Evolutionary conservation across 768 basidiomycete species (phyloP), one percentile per base, ranked within the genome.

Genomic region (Agrocybe chaxingu): DNA sequence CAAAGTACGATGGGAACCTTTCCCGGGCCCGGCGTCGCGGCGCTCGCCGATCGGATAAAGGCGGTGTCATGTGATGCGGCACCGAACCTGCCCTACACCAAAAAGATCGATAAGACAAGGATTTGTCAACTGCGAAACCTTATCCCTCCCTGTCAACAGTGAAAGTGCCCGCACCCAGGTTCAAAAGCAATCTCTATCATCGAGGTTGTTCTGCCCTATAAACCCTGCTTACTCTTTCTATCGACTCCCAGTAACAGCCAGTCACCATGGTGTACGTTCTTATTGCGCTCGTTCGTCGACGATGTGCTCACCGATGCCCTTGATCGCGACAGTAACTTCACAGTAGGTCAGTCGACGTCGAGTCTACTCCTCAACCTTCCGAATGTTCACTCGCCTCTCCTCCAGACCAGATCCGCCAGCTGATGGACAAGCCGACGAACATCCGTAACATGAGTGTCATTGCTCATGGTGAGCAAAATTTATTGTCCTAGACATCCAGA

Each of bases 401-500:
- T 51, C 29, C 35, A 92, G 90, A 91, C 69, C 89, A 94, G 77
- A 84, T 94, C 64, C 87, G 92, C 67, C 74, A 51, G 58, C 86
- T 94, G 57, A 94, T 94, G 92, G 88, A 93, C 81, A 73, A 70
- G 68, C 83, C 91, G 61, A 92, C 90, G 49, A 94, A 93, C 72
- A 93, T 94, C 67, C 88, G 91, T 75, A 92, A 92, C 78, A 92
- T 92, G 90, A 88, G 85, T 82, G 89, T 91, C 64, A 91, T 91
- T 66, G 91, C 91, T 62, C 89, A 92, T 73, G 90, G 91, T 89
- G 49, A 63, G 84, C 72, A 34, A 45, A n/a, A 33, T 48, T 48
- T 43, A 43, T 36, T 45, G 53, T 51, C 40, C 38, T 53, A 43
- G 41, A 37, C 9, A n/a, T 16, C 44, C 10, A 36, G 13, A 35